These are phyloP conservation scores for Aspergillus cristatus DNA, from an alignment of 495 filamentous ascomycete species.

Conservation along the genomic window DNA sequence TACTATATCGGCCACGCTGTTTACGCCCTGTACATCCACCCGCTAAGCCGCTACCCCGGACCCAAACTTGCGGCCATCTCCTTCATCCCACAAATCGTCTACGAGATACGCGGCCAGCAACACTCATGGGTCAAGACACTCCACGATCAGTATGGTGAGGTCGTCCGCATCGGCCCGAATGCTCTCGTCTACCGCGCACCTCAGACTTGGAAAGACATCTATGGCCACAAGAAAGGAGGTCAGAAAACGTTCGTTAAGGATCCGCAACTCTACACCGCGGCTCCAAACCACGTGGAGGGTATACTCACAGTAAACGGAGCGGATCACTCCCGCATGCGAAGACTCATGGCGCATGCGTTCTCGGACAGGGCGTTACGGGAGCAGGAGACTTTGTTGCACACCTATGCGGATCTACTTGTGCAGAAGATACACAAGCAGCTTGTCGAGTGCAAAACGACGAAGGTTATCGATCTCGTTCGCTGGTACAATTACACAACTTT, in stretches of 20 bases:
- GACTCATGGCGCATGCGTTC: conserved; percentile 41
- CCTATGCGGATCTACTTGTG: conserved; percentile 31
- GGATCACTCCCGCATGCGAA: conserved; percentile 37
- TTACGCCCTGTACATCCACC: conserved; percentile 10
- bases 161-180: conserved; percentile 46
- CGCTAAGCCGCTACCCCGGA: conserved; percentile 12
- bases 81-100: conserved; percentile 9
- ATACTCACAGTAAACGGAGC: conserved; percentile 30
- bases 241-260: conserved; percentile 25
- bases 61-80: conserved; percentile 12
- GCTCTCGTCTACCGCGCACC: conserved; percentile 41
- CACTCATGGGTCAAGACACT: conserved; percentile 24
- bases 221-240: conserved; percentile 37
- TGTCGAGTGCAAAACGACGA: conserved; percentile 15
- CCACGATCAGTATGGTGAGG: conserved; percentile 43
- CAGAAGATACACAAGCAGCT: conserved; percentile 9
- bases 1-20: conserved; percentile 4
- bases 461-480: conserved; percentile 20
- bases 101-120: conserved; percentile 14
- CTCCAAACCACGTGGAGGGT: conserved; percentile 15
- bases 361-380: conserved; percentile 36
- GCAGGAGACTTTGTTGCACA: conserved; percentile 38
- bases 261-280: conserved; percentile 17
- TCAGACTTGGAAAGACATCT: conserved; percentile 50
- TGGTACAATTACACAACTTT: conserved; percentile 38